Evolutionary conservation across 257 asterid species (phyloP).

Genomic region (Petunia secreta): DNA sequence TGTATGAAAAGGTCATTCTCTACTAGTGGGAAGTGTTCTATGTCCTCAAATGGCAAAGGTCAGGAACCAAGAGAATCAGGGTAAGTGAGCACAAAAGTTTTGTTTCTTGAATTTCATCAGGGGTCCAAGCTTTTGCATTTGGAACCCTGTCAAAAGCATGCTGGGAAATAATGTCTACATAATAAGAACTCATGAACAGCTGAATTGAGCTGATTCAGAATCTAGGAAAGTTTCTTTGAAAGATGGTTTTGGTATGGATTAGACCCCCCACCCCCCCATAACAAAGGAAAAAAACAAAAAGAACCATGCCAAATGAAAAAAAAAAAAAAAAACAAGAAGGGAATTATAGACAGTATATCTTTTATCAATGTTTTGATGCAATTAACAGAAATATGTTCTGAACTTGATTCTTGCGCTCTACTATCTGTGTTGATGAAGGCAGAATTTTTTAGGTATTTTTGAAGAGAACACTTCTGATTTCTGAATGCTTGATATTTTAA

Average conservation of each 20-base stretch:
- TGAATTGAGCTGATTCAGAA: conserved; percentile 17
- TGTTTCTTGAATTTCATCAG: background rate
- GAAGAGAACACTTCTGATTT: background rate
- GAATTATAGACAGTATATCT: background rate
- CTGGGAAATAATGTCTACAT: background rate
- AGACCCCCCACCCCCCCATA: background rate
- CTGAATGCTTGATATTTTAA: background rate
- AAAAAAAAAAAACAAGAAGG: background rate
- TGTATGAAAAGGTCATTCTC: conserved; percentile 68
- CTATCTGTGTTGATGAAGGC: background rate
- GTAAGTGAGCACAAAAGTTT: background rate
- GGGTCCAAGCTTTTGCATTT: background rate
- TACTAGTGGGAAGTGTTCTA: conserved; percentile 44
- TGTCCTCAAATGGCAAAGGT: conserved; percentile 45
- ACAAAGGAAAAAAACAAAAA: background rate
- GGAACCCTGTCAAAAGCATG: background rate
- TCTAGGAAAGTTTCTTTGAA: background rate
- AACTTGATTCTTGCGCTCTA: background rate
- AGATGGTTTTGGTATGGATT: background rate
- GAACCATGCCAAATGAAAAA: too few species aligned
- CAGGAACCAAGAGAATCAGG: conserved; percentile 32
- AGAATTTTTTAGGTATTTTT: background rate
- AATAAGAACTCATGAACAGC: conserved; percentile 11
- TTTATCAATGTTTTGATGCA: background rate
- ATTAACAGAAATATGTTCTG: background rate